Percentiles rank a stretch among this genome's conserved stretches.
phyloP scores from a whole-genome alignment of 2,329 filamentous ascomycete genomes.

The Penicillium rolfsii region DNA sequence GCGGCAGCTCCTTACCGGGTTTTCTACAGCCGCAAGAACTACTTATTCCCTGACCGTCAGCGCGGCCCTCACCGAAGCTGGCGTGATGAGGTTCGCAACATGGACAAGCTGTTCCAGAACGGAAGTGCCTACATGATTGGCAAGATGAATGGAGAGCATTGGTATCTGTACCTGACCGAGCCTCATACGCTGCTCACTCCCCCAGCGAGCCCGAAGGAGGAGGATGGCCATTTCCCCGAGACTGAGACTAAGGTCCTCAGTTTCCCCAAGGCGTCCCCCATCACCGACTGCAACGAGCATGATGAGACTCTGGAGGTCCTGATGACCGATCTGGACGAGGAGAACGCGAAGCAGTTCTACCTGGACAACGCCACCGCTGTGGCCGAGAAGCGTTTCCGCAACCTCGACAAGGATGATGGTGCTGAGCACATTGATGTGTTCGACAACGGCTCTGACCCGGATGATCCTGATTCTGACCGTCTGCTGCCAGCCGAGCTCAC shows the following conservation, averaged over 20 bases:
- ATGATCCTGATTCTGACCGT: slow-evolving; percentile 56
- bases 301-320: slow-evolving; percentile 64
- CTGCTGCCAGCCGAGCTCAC: slow-evolving; percentile 72
- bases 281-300: slow-evolving; percentile 40
- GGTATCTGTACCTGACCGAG: slow-evolving; percentile 96
- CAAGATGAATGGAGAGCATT: slow-evolving; percentile 99
- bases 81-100: slow-evolving; percentile 90
- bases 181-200: slow-evolving; percentile 80
- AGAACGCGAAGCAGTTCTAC: slow-evolving; percentile 70
- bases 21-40: slow-evolving; percentile 99
- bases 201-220: slow-evolving; percentile 69
- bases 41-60: slow-evolving; percentile 92
- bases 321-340: slow-evolving; percentile 70
- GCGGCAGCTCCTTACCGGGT: slow-evolving; percentile 90
- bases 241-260: slow-evolving; percentile 64
- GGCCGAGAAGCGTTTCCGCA: slow-evolving; percentile 78
- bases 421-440: slow-evolving; percentile 70
- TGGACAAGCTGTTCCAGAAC: slow-evolving; percentile 87
- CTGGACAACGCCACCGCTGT: slow-evolving; percentile 84
- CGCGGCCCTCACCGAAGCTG: slow-evolving; percentile 94
- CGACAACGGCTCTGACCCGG: slow-evolving; percentile 69
- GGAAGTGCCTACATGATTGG: slow-evolving; percentile 99
- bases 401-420: slow-evolving; percentile 63
- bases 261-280: slow-evolving; percentile 49
- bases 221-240: slow-evolving; percentile 51